Evolutionary conservation across 352 stramenopile genomes (phyloP).

Genomic region (Blastocystis sp.): DNA sequence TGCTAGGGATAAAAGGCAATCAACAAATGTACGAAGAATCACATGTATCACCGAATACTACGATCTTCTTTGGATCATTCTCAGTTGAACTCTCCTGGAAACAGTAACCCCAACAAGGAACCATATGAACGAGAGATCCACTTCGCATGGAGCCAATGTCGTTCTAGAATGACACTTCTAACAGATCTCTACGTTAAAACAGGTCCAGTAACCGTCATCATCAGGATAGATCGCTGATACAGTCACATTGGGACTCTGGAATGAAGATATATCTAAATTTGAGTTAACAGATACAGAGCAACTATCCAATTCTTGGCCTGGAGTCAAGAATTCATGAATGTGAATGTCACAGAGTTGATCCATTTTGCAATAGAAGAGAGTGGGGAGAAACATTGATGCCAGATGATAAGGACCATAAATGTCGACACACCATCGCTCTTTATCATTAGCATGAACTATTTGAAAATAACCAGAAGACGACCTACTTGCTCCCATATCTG

Average conservation of each 20-base stretch:
- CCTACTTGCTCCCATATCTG: conserved; percentile 50
- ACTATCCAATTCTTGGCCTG: conserved; percentile 69
- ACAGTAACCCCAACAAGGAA: conserved; percentile 48
- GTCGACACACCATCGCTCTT: conserved; percentile 39
- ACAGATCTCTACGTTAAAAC: neutral
- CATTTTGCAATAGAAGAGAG: conserved; percentile 66
- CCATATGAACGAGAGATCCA: neutral
- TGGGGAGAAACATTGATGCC: conserved; percentile 70
- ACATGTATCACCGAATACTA: conserved; percentile 59
- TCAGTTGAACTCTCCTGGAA: conserved; percentile 22
- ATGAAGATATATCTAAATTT: neutral
- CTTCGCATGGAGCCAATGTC: neutral
- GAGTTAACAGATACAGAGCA: conserved; percentile 63
- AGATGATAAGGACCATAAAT: conserved; percentile 69
- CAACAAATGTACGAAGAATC: conserved; percentile 15
- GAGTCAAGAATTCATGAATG: conserved; percentile 58
- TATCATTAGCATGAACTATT: neutral
- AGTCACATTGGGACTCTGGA: conserved; percentile 3
- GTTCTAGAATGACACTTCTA: neutral
- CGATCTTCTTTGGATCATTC: conserved; percentile 33
- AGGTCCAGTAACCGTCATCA: conserved; percentile 56
- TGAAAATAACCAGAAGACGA: neutral
- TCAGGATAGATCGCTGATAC: conserved; percentile 43
- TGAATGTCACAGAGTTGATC: conserved; percentile 63
- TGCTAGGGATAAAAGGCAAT: neutral